Evolutionary conservation across 2,329 filamentous ascomycete genomes (phyloP).

Genomic region (Aspergillus ochraceus): DNA sequence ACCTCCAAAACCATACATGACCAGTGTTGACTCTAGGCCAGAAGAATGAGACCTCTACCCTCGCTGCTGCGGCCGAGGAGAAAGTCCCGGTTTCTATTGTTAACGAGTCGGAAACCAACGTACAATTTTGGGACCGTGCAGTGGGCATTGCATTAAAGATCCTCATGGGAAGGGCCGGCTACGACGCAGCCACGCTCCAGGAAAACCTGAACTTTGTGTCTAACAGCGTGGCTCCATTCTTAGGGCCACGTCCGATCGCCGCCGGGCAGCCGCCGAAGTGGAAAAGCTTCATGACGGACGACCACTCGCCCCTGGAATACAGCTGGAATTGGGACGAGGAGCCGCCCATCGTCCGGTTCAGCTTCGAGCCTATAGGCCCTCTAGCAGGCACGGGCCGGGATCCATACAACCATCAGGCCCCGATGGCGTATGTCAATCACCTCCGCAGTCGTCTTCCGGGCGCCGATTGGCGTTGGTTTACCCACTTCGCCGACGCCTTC

Average conservation of each 20-base stretch:
- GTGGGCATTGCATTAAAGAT: background rate
- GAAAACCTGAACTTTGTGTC: background rate
- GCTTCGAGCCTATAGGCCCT: slow-evolving; percentile 4
- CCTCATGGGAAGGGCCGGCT: background rate
- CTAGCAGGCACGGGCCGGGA: slow-evolving; percentile 1
- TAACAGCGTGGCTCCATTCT: background rate
- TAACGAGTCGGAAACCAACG: too few species aligned
- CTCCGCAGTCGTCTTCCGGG: background rate
- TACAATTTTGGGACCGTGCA: background rate
- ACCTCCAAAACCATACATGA: too few species aligned
- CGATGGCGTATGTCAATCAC: background rate
- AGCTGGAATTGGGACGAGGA: slow-evolving; percentile 3
- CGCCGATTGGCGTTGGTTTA: slow-evolving; percentile 1
- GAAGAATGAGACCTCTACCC: too few species aligned
- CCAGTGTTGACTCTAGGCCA: too few species aligned
- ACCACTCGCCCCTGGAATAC: slow-evolving; percentile 4
- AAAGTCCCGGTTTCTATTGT: too few species aligned
- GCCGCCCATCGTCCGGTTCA: background rate
- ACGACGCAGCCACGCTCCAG: background rate
- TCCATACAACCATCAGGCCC: slow-evolving; percentile 1
- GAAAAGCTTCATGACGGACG: slow-evolving; percentile 8
- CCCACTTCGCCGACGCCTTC: slow-evolving; percentile 2
- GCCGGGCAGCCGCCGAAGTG: background rate
- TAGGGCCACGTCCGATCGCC: background rate
- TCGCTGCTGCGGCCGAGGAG: too few species aligned